These are phyloP conservation scores for Hortaea sp. DNA, from an alignment of 2,329 filamentous ascomycete genomes.

Conservation along the genomic window DNA sequence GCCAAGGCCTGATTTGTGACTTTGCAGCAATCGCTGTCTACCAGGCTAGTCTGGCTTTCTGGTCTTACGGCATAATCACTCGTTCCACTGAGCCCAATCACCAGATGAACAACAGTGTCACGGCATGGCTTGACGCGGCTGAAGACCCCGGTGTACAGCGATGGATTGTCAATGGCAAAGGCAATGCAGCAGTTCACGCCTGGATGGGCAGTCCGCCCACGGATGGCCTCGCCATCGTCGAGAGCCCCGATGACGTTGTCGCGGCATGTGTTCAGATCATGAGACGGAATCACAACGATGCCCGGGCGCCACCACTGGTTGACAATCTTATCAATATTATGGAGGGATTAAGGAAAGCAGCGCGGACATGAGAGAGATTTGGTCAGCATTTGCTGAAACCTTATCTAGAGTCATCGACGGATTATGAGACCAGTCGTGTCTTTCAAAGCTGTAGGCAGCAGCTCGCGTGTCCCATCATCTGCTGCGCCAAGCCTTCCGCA, in stretches of 20 bases:
- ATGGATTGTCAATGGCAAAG: conserved; percentile 25
- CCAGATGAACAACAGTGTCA: conserved; percentile 28
- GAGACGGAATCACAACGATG: conserved; percentile 39
- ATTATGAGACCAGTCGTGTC: no score
- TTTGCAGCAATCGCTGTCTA: conserved; percentile 61
- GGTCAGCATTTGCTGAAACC: no score
- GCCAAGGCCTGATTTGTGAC: conserved; percentile 33
- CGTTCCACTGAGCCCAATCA: conserved; percentile 32
- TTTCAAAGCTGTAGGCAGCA: neutral
- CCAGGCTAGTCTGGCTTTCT: conserved; percentile 57
- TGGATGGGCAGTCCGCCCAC: conserved; percentile 12
- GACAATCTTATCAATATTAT: conserved; percentile 58
- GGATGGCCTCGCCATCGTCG: conserved; percentile 29
- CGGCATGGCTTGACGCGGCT: conserved; percentile 45
- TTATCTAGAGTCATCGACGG: no score
- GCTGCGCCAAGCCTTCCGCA: neutral
- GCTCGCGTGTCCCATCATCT: conserved; percentile 4
- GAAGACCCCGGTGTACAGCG: conserved; percentile 42
- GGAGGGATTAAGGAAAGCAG: conserved; percentile 40
- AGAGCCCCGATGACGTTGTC: conserved; percentile 51
- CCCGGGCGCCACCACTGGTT: conserved; percentile 47
- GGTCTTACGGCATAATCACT: conserved; percentile 54
- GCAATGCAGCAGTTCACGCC: conserved; percentile 21
- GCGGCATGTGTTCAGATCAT: conserved; percentile 49
- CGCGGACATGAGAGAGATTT: conserved; percentile 14